These are phyloP conservation scores for Kregervanrija delftensis DNA, from an alignment of 805 yeast genomes.

Conservation along the genomic window DNA sequence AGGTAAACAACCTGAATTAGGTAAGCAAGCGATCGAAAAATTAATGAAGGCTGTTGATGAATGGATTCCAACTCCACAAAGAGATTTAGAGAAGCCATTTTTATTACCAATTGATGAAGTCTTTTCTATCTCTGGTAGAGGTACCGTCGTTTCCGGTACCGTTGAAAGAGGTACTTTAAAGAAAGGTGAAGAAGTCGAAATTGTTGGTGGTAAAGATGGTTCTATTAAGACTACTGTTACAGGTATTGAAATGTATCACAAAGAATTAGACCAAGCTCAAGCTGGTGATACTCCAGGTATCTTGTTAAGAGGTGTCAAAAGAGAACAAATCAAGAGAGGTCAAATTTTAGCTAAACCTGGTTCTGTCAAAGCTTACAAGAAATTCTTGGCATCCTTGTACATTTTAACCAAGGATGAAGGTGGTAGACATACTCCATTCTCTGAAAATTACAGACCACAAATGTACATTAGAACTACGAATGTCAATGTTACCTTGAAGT, in stretches of 20 bases:
- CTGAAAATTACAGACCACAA: conserved; percentile 97
- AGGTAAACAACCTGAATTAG: conserved; percentile 83
- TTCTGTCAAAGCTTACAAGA: conserved; percentile 85
- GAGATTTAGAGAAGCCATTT: conserved; percentile 95
- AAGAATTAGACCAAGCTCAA: conserved; percentile 94
- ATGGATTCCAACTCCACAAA: conserved; percentile 90
- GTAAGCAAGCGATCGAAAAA: conserved; percentile 74
- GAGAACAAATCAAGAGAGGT: conserved; percentile 95
- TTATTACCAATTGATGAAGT: conserved; percentile 96
- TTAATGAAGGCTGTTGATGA: conserved; percentile 90
- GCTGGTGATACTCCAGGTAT: conserved; percentile 99
- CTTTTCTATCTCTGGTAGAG: conserved; percentile 98
- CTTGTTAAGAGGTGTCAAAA: conserved; percentile 94
- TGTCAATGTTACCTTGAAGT: conserved; percentile 81
- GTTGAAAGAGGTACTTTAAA: conserved; percentile 96
- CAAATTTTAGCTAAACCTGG: conserved; percentile 95
- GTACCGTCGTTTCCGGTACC: conserved; percentile 98
- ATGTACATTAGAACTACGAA: conserved; percentile 94
- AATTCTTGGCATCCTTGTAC: conserved; percentile 89
- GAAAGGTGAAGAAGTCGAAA: conserved; percentile 98
- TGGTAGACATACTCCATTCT: conserved; percentile 98
- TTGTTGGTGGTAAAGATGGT: conserved; percentile 84
- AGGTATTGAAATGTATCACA: conserved; percentile 99
- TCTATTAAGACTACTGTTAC: conserved; percentile 93
- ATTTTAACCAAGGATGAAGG: conserved; percentile 95